A percentile compares a stretch with the other conserved stretches of the same genome.
Evolutionary conservation across 768 basidiomycete genomes (phyloP).

Genomic region (Boletus subcaerulescens): DNA sequence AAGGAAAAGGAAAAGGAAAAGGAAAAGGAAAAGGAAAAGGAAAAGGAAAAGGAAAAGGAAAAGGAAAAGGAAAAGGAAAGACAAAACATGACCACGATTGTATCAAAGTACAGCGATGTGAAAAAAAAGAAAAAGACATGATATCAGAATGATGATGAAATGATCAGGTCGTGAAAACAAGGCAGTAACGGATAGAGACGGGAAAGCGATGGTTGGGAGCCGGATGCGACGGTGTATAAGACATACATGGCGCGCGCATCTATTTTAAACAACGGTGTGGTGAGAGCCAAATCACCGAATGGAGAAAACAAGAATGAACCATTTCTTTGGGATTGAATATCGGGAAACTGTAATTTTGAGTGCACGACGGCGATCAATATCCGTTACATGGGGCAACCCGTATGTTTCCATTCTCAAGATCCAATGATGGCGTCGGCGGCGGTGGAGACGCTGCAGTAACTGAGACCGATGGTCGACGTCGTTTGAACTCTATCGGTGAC

Average conservation of each 20-base stretch:
- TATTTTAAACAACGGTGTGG: constrained; percentile 17
- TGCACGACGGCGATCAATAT: constrained; percentile 11
- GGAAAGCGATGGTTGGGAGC: background rate
- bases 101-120: constrained; percentile 19
- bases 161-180: constrained; percentile 1
- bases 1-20: background rate
- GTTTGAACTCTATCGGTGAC: constrained; percentile 34
- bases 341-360: constrained; percentile 18
- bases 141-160: constrained; percentile 10
- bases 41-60: background rate
- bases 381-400: constrained; percentile 1
- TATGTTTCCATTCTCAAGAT: constrained; percentile 12
- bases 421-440: constrained; percentile 13
- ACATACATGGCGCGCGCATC: constrained; percentile 13
- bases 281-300: constrained; percentile 14
- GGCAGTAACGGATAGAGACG: background rate
- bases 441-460: constrained; percentile 27
- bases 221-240: background rate
- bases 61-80: background rate
- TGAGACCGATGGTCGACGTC: constrained; percentile 33
- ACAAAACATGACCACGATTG: constrained; percentile 6
- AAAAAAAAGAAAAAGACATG: background rate
- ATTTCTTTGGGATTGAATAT: constrained; percentile 13
- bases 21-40: background rate
- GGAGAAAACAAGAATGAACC: background rate